Base-by-base conservation (phyloP, 2,329 filamentous ascomycete genomes). In the Scedosporium dehoogii region DNA sequence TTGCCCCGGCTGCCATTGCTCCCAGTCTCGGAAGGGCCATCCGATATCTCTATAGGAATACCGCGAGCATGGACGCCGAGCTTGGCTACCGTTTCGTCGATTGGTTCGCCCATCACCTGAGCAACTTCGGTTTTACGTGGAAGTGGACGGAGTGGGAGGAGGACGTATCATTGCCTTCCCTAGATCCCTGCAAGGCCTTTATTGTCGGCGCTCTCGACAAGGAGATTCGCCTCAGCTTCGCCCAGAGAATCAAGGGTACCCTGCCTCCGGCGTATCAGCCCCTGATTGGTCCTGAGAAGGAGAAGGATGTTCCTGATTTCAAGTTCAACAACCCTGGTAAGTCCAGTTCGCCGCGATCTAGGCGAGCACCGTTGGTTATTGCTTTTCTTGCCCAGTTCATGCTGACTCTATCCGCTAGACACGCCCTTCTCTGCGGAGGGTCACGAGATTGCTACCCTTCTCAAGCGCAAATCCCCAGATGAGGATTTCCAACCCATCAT, bases 81-180 rank as follows among this genome's bases (percentile, higher is more conserved):
- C 78, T 99, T 53, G 83, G 81, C 62, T 89, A 92, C 70, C 85
- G 94, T 27, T 97, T 97, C 76, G 81, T 96, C 71, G 93, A 97
- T 73, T 99, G 94, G 94, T 99, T 99, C 71, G 85, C 93, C 18
- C 94, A 99, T 73, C 94, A 99, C 77, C 78, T 99, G 67, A 97
- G 92, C 77, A 99, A 99, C 77, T 99, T 99, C 72, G 94, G 96
- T 61, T 99, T 97, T 73, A 94, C 94, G 9, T 99, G 94, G 94
- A 97, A 97, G 76, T 99, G 94, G 94, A 88, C 89, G 16, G 94
- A 99, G 76, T 99, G 94, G 94, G 83, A 90, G 58, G 91, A 92
- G 16, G 92, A 97, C 71, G 86, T 96, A 16, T 81, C 85, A 53
- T 81, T 96, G 27, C 84, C 90, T 0, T 80, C 88, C 64, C 77